Evolutionary conservation across 345 rosid species (phyloP).

Genomic region (Toxicodendron radicans): DNA sequence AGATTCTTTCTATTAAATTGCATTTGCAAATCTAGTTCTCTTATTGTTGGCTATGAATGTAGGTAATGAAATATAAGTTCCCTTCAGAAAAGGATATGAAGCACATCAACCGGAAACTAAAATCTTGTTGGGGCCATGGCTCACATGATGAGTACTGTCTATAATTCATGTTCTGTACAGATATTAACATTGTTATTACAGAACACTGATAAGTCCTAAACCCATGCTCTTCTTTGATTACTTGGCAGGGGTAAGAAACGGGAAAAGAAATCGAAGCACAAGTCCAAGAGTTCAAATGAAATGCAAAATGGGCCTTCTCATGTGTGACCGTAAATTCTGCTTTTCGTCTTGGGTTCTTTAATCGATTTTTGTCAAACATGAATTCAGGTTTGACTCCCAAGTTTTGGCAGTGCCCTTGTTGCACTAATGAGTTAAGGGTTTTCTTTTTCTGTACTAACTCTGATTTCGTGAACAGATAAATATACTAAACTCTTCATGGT

Average conservation of each 20-base stretch:
- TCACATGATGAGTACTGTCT: conserved; percentile 72
- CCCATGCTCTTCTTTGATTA: conserved; percentile 16
- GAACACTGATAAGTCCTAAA: not conserved
- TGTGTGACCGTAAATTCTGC: conserved; percentile 19
- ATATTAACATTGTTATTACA: not conserved
- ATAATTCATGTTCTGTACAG: not conserved
- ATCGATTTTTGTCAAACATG: not conserved
- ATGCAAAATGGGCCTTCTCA: conserved; percentile 32
- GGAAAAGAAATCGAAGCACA: conserved; percentile 91
- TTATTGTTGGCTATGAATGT: conserved; percentile 14
- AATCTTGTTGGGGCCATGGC: conserved; percentile 87
- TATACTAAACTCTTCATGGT: not conserved
- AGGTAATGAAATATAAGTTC: conserved; percentile 66
- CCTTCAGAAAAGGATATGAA: conserved; percentile 97
- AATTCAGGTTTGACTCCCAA: not conserved
- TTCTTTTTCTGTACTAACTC: not conserved
- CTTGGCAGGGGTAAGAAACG: conserved; percentile 66
- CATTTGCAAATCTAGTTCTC: conserved; percentile 12
- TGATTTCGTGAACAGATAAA: not conserved
- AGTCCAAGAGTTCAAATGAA: conserved; percentile 59
- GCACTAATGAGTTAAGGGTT: no score
- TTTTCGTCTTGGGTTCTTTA: not conserved
- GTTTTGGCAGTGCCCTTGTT: no score
- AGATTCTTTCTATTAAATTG: not conserved
- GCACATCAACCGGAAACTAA: conserved; percentile 87